Evolutionary conservation across 2,329 filamentous ascomycete genomes (phyloP).

Genomic region (Penicillium frequentans): DNA sequence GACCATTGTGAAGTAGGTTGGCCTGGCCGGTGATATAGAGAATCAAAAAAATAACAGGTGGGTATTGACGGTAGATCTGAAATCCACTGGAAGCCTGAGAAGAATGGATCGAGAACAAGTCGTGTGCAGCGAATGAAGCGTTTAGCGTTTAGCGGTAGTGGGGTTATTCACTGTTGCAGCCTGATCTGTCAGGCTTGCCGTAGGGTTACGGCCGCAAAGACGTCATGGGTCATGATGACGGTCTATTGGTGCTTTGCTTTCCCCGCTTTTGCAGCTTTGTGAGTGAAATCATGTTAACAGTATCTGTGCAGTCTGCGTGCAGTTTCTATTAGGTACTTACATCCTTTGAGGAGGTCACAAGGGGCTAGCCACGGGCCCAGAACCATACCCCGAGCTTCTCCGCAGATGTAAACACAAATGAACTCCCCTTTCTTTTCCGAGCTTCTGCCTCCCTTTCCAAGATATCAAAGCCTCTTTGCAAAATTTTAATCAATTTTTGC

Average conservation of each 20-base stretch:
- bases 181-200: conserved; percentile 15
- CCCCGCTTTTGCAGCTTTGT: conserved; percentile 1
- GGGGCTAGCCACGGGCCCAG: background rate
- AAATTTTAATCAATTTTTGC: too few relatives aligned
- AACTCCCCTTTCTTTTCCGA: background rate
- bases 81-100: conserved; percentile 23
- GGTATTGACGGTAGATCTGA: conserved; percentile 18
- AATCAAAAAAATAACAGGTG: conserved; percentile 14
- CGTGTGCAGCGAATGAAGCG: conserved; percentile 30
- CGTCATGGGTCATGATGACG: conserved; percentile 14
- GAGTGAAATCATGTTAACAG: background rate
- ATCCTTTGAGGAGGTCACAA: background rate
- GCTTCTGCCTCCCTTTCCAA: background rate
- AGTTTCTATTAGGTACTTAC: background rate
- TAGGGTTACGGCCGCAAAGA: conserved; percentile 26
- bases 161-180: conserved; percentile 18
- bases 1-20: conserved; percentile 37
- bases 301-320: background rate
- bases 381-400: conserved; percentile 3
- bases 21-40: conserved; percentile 26
- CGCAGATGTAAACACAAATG: background rate
- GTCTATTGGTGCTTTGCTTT: background rate
- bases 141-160: conserved; percentile 25
- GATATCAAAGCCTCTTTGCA: background rate
- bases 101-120: conserved; percentile 26